Percentiles rank a stretch among this genome's conserved stretches.
phyloP scores from a whole-genome alignment of 2,329 filamentous ascomycete genomes.

The Cladosporium cucumerinum region DNA sequence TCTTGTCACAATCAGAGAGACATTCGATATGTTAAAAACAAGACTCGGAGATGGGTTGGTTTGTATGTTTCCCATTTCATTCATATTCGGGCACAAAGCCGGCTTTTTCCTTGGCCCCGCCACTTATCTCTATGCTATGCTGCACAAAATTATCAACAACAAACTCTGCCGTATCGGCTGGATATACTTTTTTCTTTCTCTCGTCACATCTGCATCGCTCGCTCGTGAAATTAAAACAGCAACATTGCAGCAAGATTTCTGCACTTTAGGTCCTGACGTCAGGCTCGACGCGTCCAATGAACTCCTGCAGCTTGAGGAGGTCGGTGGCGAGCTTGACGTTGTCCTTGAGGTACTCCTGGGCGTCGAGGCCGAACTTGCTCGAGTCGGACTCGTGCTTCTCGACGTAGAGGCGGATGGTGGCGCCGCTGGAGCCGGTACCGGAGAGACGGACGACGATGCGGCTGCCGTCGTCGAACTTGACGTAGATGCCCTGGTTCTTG shows the following conservation, averaged over 20 bases:
- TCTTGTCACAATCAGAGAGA: not conserved
- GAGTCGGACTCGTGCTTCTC: conserved; percentile 89
- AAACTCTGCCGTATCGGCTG: not conserved
- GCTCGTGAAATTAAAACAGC: not conserved
- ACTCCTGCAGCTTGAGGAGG: conserved; percentile 89
- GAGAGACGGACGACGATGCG: conserved; percentile 93
- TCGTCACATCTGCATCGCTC: not conserved
- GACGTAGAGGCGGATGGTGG: conserved; percentile 94
- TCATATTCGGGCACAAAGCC: not conserved
- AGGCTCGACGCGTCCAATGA: conserved; percentile 85
- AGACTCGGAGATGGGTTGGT: not conserved
- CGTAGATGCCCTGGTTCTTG: conserved; percentile 93
- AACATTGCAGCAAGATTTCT: not conserved
- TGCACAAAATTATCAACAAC: conserved; percentile 2
- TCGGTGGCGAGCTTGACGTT: conserved; percentile 82
- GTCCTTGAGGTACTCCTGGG: conserved; percentile 89
- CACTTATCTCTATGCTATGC: conserved; percentile 7
- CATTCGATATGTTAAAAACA: not conserved
- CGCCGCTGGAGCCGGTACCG: conserved; percentile 89
- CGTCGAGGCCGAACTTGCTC: conserved; percentile 73
- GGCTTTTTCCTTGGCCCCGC: not conserved
- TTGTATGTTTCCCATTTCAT: conserved; percentile 1
- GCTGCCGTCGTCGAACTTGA: conserved; percentile 90
- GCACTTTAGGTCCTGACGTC: conserved; percentile 84
- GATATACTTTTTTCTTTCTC: conserved; percentile 8